phyloP scores from a whole-genome alignment of 768 basidiomycete species.

The Cubamyces lactineus region DNA sequence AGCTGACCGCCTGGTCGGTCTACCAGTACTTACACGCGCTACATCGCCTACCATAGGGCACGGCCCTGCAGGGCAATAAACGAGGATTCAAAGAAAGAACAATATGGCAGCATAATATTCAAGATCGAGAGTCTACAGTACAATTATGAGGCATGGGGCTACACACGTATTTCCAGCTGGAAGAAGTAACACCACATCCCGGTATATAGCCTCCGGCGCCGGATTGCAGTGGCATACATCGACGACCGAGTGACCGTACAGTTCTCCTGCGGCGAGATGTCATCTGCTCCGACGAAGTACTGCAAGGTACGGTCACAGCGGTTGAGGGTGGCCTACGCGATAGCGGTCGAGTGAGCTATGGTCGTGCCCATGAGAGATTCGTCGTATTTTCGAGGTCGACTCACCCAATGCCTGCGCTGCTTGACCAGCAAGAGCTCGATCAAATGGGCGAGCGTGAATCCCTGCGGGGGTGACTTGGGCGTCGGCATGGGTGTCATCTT shows the following conservation, averaged over 20 bases:
- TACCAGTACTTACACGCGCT: not conserved
- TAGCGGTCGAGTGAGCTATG: too few species aligned
- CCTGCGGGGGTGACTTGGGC: too few species aligned
- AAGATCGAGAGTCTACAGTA: not conserved
- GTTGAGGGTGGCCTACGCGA: too few species aligned
- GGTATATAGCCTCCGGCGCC: not conserved
- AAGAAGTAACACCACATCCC: not conserved
- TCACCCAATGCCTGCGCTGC: too few species aligned
- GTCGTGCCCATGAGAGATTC: too few species aligned
- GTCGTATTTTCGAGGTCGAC: too few species aligned
- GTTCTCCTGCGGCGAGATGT: not conserved
- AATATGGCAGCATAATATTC: not conserved
- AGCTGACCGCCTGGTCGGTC: not conserved
- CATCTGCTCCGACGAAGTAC: not conserved
- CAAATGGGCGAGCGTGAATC: too few species aligned
- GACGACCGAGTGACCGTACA: not conserved
- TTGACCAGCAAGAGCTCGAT: too few species aligned
- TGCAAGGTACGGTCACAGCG: too few species aligned
- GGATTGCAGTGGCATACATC: not conserved
- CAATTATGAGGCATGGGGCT: too few species aligned
- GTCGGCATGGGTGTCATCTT: too few species aligned
- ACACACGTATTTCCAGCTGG: not conserved
- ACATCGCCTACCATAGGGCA: slow-evolving; percentile 18
- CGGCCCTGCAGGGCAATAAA: slow-evolving; percentile 7
- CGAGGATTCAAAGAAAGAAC: not conserved